A percentile compares a stretch with the other conserved stretches of the same genome.
phyloP scores from a whole-genome alignment of 352 stramenopile species.

The Pythium dissimile region DNA sequence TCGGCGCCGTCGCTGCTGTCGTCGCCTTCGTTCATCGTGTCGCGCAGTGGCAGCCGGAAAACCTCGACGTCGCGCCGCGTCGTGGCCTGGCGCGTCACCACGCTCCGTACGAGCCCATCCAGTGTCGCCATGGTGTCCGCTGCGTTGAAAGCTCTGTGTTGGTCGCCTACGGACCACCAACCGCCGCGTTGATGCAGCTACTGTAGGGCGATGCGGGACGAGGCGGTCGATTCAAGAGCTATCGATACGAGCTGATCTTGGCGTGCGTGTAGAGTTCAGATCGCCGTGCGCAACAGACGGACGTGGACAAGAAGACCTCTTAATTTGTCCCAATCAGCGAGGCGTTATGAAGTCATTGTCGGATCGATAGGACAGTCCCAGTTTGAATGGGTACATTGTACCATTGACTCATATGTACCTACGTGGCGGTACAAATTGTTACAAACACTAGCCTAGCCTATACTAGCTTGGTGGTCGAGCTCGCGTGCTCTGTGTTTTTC shows the following conservation, averaged over 20 bases:
- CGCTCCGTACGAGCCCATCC: constrained; percentile 1
- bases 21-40: constrained; percentile 61
- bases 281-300: too few relatives aligned
- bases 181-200: too few relatives aligned
- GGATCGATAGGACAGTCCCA: constrained; percentile 3
- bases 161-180: too few relatives aligned
- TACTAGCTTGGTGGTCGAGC: not conserved
- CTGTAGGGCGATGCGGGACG: too few relatives aligned
- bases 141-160: too few relatives aligned
- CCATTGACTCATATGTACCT: not conserved
- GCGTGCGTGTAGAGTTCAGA: too few relatives aligned
- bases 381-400: not conserved
- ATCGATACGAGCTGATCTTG: too few relatives aligned
- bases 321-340: constrained; percentile 2
- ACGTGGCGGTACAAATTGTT: not conserved
- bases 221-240: not conserved
- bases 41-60: constrained; percentile 57
- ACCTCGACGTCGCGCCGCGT: constrained; percentile 47
- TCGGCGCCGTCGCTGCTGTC: constrained; percentile 10
- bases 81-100: constrained; percentile 4
- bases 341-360: not conserved
- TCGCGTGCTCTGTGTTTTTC: too few relatives aligned
- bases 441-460: not conserved
- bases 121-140: not conserved
- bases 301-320: too few relatives aligned